These are phyloP conservation scores for Parachaetomium inaequale DNA, from an alignment of 495 filamentous ascomycete genomes.

Conservation along the genomic window DNA sequence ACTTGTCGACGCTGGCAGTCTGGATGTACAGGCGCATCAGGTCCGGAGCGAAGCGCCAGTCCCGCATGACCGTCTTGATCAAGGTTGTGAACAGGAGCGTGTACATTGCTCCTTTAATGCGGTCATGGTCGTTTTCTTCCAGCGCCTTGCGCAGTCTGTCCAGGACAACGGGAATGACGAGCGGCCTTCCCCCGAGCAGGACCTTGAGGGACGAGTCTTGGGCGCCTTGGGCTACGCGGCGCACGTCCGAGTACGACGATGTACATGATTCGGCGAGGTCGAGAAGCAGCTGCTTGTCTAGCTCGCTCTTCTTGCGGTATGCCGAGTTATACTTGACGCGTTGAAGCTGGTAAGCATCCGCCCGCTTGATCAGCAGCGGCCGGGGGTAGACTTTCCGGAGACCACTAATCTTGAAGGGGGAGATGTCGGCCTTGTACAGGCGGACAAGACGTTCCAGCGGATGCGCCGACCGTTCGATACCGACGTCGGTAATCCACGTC, in stretches of 20 bases:
- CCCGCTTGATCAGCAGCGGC: conserved; percentile 80
- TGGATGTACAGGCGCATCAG: conserved; percentile 85
- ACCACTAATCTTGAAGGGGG: conserved; percentile 90
- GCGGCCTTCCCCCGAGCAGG: conserved; percentile 75
- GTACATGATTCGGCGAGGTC: conserved; percentile 89
- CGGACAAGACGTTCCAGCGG: conserved; percentile 81
- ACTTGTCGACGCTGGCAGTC: conserved; percentile 84
- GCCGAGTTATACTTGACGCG: conserved; percentile 89
- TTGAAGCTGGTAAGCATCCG: conserved; percentile 91
- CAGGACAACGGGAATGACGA: conserved; percentile 85
- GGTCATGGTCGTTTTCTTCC: conserved; percentile 73
- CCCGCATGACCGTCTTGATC: conserved; percentile 77
- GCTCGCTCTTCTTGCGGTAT: conserved; percentile 73
- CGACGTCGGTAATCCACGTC: conserved; percentile 97
- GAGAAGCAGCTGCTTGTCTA: conserved; percentile 77
- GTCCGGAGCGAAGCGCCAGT: conserved; percentile 89
- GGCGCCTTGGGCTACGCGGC: conserved; percentile 85
- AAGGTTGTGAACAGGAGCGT: conserved; percentile 84
- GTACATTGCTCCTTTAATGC: conserved; percentile 92
- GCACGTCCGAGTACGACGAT: conserved; percentile 93
- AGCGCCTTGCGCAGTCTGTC: conserved; percentile 76
- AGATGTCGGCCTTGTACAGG: conserved; percentile 77
- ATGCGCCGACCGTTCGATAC: conserved; percentile 91
- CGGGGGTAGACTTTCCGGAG: conserved; percentile 89
- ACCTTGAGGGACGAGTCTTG: conserved; percentile 92